Conservation (phyloP, 2,329 filamentous ascomycete genomes). For the Trichoderma sp. region DNA sequence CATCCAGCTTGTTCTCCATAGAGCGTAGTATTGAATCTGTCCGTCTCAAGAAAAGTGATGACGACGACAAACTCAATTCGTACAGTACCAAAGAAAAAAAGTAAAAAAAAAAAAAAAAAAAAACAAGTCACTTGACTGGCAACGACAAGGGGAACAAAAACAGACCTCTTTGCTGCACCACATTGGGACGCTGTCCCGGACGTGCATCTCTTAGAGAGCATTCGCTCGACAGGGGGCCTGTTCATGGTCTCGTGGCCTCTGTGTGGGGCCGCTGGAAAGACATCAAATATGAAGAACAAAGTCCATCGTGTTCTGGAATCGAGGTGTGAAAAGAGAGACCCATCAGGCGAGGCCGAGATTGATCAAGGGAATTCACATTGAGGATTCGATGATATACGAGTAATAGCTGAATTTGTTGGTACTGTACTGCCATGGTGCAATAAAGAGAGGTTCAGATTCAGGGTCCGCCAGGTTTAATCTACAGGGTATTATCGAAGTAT, state of each 20-base stretch:
- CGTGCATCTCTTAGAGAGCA: conserved; percentile 3
- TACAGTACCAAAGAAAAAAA: background rate
- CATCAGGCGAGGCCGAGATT: background rate
- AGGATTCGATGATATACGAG: background rate
- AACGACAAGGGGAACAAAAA: background rate
- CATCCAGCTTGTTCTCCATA: background rate
- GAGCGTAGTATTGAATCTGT: background rate
- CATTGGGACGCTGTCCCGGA: conserved; percentile 6
- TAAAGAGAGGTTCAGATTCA: background rate
- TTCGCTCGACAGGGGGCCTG: conserved; percentile 6
- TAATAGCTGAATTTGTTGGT: background rate
- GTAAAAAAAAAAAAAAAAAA: background rate
- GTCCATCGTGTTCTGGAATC: background rate
- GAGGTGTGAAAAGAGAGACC: background rate
- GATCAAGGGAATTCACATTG: background rate
- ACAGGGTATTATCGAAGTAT: background rate
- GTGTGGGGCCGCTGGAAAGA: conserved; percentile 7
- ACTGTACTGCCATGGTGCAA: background rate
- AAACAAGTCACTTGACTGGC: background rate
- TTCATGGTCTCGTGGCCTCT: conserved; percentile 18
- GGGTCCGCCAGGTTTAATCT: background rate
- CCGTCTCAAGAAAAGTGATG: background rate
- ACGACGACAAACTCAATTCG: background rate
- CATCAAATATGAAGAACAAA: background rate
- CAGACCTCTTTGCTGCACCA: background rate